phyloP scores from a whole-genome alignment of 257 asterid species.

The Solanum appendiculatum region DNA sequence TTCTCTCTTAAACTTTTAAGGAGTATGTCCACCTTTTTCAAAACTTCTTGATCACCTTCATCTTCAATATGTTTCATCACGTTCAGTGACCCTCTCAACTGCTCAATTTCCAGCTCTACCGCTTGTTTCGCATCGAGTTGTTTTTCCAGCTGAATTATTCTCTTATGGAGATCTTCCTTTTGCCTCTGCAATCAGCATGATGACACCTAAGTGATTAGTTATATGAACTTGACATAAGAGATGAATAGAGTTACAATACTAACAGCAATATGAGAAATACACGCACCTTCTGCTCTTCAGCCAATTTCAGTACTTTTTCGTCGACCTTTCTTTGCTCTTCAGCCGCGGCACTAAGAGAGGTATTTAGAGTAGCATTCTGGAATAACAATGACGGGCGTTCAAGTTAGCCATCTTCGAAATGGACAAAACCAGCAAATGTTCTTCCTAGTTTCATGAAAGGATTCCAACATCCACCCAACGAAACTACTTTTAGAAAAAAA shows the following conservation, averaged over 20 bases:
- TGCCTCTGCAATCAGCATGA: conserved; percentile 53
- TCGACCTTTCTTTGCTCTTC: conserved; percentile 60
- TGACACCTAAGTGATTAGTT: neutral
- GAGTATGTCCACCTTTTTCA: conserved; percentile 37
- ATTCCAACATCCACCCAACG: neutral
- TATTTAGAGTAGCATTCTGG: conserved; percentile 68
- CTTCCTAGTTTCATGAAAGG: neutral
- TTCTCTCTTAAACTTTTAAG: conserved; percentile 55
- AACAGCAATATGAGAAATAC: neutral
- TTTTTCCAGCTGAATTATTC: conserved; percentile 44
- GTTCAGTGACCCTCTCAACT: conserved; percentile 49
- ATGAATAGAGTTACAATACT: neutral
- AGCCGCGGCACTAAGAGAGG: conserved; percentile 41
- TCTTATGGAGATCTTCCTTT: conserved; percentile 53
- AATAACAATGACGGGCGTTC: neutral
- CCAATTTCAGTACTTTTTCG: conserved; percentile 57
- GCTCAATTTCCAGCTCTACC: conserved; percentile 60
- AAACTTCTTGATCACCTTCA: conserved; percentile 58
- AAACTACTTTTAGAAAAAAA: neutral
- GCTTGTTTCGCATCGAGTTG: conserved; percentile 65
- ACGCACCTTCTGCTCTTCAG: conserved; percentile 78
- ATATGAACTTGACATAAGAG: conserved; percentile 9
- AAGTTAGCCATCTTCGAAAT: neutral
- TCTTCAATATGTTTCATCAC: conserved; percentile 54
- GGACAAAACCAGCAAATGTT: neutral